phyloP scores from a whole-genome alignment of 2,329 filamentous ascomycete species.

The Penicillium italicum region DNA sequence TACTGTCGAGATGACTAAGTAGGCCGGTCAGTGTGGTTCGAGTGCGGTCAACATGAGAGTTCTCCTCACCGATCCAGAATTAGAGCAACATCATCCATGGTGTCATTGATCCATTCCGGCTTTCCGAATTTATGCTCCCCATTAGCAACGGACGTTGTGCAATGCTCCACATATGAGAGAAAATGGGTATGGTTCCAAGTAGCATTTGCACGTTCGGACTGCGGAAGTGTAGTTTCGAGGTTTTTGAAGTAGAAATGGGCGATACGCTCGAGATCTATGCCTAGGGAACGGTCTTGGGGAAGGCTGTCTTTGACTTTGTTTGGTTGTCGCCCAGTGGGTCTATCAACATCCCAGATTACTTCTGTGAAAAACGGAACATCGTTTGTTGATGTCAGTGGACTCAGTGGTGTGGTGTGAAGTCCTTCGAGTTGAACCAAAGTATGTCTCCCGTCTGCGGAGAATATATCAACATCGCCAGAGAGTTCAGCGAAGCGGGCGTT shows the following conservation, averaged over 20 bases:
- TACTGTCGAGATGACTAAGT: constrained; percentile 4
- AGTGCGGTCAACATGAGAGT: not conserved
- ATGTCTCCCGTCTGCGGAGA: constrained; percentile 12
- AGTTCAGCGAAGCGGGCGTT: constrained; percentile 15
- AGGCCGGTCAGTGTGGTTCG: not conserved
- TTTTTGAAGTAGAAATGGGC: constrained; percentile 20
- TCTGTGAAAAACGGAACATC: constrained; percentile 23
- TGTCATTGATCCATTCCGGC: constrained; percentile 15
- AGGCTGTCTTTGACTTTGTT: not conserved
- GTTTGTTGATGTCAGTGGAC: constrained; percentile 11
- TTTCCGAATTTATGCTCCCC: constrained; percentile 10
- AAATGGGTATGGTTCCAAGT: constrained; percentile 12
- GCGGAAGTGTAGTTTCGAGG: not conserved
- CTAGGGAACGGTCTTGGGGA: not conserved
- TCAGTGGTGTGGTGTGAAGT: constrained; percentile 21
- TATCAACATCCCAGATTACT: constrained; percentile 18
- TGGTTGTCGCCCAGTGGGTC: not conserved
- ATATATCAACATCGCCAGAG: constrained; percentile 26
- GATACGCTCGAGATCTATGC: constrained; percentile 17
- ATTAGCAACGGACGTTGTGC: constrained; percentile 8
- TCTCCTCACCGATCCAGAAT: constrained; percentile 10
- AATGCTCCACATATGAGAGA: constrained; percentile 14
- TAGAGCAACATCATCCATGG: constrained; percentile 1
- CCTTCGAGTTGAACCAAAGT: constrained; percentile 22
- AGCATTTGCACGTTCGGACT: not conserved